Base-by-base conservation (phyloP, 2,329 filamentous ascomycete species). In the Aspergillus brasiliensis region DNA sequence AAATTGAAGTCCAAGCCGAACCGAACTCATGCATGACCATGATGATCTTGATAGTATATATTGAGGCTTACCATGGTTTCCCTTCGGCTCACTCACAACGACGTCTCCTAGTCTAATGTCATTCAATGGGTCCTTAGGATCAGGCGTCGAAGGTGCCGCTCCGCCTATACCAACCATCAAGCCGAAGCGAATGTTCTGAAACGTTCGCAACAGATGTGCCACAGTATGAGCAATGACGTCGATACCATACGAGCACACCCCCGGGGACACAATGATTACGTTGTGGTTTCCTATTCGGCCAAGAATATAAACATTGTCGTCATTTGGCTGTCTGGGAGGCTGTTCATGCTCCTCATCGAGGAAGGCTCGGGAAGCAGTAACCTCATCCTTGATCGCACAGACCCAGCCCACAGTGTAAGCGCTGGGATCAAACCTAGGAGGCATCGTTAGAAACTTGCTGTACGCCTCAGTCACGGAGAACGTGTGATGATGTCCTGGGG, bases 381-480 rank as follows among this genome's bases (percentile, higher is more conserved):
- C 13, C 34, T 57, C 55, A n/a, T 27, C 19, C 25, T 44, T 19
- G 17, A 34, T 17, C 5, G 38, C 40, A 11, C 46, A 51, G 7
- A 57, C 17, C 55, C 55, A 57, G 3, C 44, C 55, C 15, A 57
- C 38, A 8, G 10, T 51, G 31, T 57, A 57, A 31, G 8, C 37
- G 15, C 28, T 31, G 10, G 28, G 3, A 31, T 31, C 28, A 31
- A 31, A 13, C 10, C 28, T 31, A 10, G 3, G 28, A 11, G 28
- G 28, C 28, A 31, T 31, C 11, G 10, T 10, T 31, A n/a, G 8
- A 31, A 3, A 0, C 11, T 31, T 10, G 8, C 11, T 4, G 8
- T 31, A 4, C 28, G 5, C 28, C 28, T 31, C 10, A 10, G 10
- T 31, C 28, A 31, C 28, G 10, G 5, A 31, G 28, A 31, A 10